A percentile compares a stretch with the other conserved stretches of the same genome.
Evolutionary conservation across 257 asterid species (phyloP).

Genomic region (Anisodus acutangulus): DNA sequence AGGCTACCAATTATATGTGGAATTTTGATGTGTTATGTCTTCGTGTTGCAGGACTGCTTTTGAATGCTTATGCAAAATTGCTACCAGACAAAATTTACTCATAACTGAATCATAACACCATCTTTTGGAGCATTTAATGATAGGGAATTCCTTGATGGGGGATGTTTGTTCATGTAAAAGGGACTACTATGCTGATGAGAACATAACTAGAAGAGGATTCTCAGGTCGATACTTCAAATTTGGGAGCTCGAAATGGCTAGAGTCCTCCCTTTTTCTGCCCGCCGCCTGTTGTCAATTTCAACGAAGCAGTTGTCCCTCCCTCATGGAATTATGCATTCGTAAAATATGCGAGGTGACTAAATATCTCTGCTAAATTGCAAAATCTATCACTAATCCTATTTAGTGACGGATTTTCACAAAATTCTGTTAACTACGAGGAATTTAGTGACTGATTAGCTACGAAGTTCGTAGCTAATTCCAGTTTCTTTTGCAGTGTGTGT

Average conservation of each 20-base stretch:
- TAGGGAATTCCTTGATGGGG: constrained; percentile 60
- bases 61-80: constrained; percentile 18
- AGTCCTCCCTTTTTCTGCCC: constrained; percentile 58
- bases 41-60: not conserved
- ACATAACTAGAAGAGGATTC: constrained; percentile 53
- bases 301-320: constrained; percentile 58
- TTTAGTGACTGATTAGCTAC: too few relatives aligned
- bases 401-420: too few relatives aligned
- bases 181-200: constrained; percentile 72
- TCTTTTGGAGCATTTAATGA: not conserved
- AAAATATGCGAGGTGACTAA: constrained; percentile 73
- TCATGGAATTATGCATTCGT: constrained; percentile 75
- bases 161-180: constrained; percentile 94
- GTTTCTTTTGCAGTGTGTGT: not conserved
- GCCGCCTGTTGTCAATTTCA: constrained; percentile 57
- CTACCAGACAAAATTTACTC: not conserved
- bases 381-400: too few relatives aligned
- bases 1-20: not conserved
- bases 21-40: not conserved
- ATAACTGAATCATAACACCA: not conserved
- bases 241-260: constrained; percentile 95
- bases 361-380: not conserved
- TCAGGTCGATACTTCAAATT: constrained; percentile 79
- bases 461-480: too few relatives aligned
- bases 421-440: too few relatives aligned